phyloP scores from a whole-genome alignment of 1,284 basidiomycete species.

The Calocybe gambosa region DNA sequence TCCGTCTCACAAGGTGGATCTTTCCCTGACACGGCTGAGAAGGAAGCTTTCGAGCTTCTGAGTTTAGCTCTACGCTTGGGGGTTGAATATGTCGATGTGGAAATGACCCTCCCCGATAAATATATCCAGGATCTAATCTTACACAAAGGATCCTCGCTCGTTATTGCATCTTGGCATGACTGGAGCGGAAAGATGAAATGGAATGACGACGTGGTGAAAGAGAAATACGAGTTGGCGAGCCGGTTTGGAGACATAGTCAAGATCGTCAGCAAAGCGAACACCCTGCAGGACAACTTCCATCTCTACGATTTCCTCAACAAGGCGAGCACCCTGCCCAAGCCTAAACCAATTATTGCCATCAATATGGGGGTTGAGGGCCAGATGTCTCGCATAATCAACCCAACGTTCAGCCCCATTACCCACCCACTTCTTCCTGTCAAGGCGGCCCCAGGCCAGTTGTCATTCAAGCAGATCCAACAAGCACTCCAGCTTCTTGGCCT shows the following conservation, averaged over 20 bases:
- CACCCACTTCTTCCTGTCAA: slow-evolving; percentile 79
- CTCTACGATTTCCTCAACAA: slow-evolving; percentile 68
- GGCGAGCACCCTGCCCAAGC: slow-evolving; percentile 32
- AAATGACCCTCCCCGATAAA: slow-evolving; percentile 71
- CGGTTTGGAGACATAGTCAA: slow-evolving; percentile 86
- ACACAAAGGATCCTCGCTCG: slow-evolving; percentile 67
- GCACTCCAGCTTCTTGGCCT: slow-evolving; percentile 80
- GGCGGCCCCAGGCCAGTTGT: slow-evolving; percentile 91
- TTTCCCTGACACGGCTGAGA: slow-evolving; percentile 76
- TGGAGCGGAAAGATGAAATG: slow-evolving; percentile 85
- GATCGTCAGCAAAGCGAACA: slow-evolving; percentile 81
- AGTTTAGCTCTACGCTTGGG: slow-evolving; percentile 77
- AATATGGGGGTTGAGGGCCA: slow-evolving; percentile 92
- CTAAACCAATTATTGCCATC: slow-evolving; percentile 86
- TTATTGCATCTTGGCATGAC: slow-evolving; percentile 95
- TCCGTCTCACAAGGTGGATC: slow-evolving; percentile 88
- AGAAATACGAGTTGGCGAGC: slow-evolving; percentile 63
- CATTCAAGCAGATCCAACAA: slow-evolving; percentile 80
- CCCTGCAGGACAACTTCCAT: slow-evolving; percentile 74
- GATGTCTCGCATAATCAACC: slow-evolving; percentile 84
- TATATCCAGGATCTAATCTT: slow-evolving; percentile 55
- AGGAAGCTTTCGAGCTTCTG: slow-evolving; percentile 77
- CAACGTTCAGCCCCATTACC: slow-evolving; percentile 84
- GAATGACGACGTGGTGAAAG: slow-evolving; percentile 62
- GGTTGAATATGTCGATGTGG: slow-evolving; percentile 92